These are phyloP conservation scores for Cercospora berteroae DNA, from an alignment of 2,329 filamentous ascomycete genomes.

Conservation along the genomic window DNA sequence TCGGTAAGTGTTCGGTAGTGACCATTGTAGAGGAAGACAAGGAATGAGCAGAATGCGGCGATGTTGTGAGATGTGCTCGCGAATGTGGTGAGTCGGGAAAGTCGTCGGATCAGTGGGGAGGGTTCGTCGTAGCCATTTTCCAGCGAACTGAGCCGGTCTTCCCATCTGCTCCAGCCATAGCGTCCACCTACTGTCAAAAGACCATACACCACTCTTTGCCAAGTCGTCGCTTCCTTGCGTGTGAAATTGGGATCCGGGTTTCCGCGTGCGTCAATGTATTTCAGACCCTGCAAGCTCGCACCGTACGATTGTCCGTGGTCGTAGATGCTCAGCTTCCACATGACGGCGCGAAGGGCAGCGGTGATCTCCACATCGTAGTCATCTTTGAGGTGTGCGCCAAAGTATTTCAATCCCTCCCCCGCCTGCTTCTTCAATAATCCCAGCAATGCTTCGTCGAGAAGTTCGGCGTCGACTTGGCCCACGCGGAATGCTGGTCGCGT, in stretches of 20 bases:
- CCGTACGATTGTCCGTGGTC: constrained; percentile 95
- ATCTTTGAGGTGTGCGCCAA: constrained; percentile 73
- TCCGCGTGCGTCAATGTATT: constrained; percentile 77
- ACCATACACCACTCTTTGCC: constrained; percentile 83
- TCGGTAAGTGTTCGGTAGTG: constrained; percentile 89
- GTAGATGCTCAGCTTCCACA: constrained; percentile 97
- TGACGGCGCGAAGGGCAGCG: constrained; percentile 68
- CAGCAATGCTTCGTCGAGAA: constrained; percentile 89
- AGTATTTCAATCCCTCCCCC: constrained; percentile 82
- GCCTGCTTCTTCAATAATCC: constrained; percentile 83
- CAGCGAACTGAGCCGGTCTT: constrained; percentile 75
- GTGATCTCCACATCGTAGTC: constrained; percentile 86
- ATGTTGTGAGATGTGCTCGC: constrained; percentile 74
- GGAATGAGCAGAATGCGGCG: constrained; percentile 79
- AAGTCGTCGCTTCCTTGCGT: constrained; percentile 68
- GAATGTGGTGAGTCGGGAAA: constrained; percentile 68
- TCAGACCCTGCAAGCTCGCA: constrained; percentile 84
- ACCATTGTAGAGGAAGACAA: constrained; percentile 87
- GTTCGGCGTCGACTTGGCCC: constrained; percentile 91
- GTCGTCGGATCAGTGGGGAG: constrained; percentile 50
- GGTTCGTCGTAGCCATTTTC: constrained; percentile 69
- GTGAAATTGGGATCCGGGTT: constrained; percentile 17
- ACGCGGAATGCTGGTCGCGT: constrained; percentile 86
- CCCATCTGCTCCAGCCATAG: constrained; percentile 91
- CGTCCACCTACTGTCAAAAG: constrained; percentile 80